These are phyloP conservation scores for Jaltomata sinuosa DNA, from an alignment of 257 asterid genomes.

Conservation along the genomic window DNA sequence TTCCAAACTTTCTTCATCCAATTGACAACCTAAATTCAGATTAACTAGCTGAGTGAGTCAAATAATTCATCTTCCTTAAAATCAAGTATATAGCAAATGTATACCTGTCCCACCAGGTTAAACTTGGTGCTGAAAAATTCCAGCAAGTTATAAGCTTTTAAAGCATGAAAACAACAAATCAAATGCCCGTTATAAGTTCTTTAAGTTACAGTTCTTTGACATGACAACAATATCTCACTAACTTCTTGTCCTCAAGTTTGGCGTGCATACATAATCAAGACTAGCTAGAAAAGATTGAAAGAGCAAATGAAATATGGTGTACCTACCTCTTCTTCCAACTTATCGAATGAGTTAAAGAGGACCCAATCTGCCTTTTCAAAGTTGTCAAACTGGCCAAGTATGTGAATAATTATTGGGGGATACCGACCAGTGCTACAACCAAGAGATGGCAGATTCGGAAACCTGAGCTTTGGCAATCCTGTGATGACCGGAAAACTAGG, in stretches of 20 bases:
- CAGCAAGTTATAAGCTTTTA: neutral
- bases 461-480: slow-evolving; percentile 27
- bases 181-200: neutral
- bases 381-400: slow-evolving; percentile 34
- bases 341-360: slow-evolving; percentile 46
- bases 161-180: neutral
- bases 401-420: slow-evolving; percentile 34
- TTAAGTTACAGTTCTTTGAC: neutral
- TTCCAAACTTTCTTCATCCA: slow-evolving; percentile 56
- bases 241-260: neutral
- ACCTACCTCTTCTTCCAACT: slow-evolving; percentile 50
- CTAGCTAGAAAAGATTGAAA: neutral
- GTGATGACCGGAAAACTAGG: slow-evolving; percentile 19
- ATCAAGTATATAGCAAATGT: neutral
- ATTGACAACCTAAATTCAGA: slow-evolving; percentile 25
- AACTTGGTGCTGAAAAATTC: neutral
- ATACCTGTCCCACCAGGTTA: neutral
- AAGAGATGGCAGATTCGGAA: slow-evolving; percentile 43
- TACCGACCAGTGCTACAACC: slow-evolving; percentile 33
- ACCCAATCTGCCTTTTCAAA: slow-evolving; percentile 48
- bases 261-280: neutral
- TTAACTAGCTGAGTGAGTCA: neutral
- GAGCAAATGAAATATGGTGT: neutral
- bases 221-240: neutral
- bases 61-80: neutral